phyloP scores from a whole-genome alignment of 2,329 filamentous ascomycete genomes.

The Colletotrichum neosansevieriae region DNA sequence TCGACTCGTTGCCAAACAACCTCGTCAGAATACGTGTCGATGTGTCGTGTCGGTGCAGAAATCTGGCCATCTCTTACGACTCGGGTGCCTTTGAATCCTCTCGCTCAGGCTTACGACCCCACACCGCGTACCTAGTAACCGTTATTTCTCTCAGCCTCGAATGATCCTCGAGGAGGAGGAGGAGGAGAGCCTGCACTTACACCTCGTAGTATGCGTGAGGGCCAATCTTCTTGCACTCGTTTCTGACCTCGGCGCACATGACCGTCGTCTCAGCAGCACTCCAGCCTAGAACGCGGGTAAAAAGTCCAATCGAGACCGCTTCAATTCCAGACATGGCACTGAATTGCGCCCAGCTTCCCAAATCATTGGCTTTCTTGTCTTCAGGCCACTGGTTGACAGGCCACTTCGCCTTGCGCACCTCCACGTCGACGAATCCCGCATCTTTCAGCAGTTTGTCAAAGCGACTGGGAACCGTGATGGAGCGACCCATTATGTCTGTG shows the following conservation, averaged over 20 bases:
- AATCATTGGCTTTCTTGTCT: conserved; percentile 49
- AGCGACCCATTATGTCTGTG: conserved; percentile 48
- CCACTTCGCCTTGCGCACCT: conserved; percentile 44
- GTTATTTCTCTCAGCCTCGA: too few species aligned
- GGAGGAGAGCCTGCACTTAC: neutral
- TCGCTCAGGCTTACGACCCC: neutral
- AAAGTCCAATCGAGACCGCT: conserved; percentile 48
- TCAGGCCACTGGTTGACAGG: conserved; percentile 50
- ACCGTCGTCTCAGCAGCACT: conserved; percentile 45
- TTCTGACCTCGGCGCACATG: too few species aligned
- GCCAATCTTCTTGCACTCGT: neutral
- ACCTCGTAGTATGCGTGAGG: neutral
- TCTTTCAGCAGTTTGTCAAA: conserved; percentile 41
- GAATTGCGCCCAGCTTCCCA: conserved; percentile 45
- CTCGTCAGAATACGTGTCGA: too few species aligned
- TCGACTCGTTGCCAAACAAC: too few species aligned
- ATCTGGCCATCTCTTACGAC: too few species aligned
- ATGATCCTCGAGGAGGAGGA: too few species aligned
- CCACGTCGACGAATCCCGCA: conserved; percentile 47
- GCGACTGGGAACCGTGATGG: conserved; percentile 55
- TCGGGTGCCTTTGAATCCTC: neutral
- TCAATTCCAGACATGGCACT: conserved; percentile 42
- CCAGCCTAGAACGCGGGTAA: conserved; percentile 50
- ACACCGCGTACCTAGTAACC: neutral
- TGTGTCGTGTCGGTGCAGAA: too few species aligned